phyloP scores from a whole-genome alignment of 352 stramenopile genomes.

The Globisporangium radiosum region DNA sequence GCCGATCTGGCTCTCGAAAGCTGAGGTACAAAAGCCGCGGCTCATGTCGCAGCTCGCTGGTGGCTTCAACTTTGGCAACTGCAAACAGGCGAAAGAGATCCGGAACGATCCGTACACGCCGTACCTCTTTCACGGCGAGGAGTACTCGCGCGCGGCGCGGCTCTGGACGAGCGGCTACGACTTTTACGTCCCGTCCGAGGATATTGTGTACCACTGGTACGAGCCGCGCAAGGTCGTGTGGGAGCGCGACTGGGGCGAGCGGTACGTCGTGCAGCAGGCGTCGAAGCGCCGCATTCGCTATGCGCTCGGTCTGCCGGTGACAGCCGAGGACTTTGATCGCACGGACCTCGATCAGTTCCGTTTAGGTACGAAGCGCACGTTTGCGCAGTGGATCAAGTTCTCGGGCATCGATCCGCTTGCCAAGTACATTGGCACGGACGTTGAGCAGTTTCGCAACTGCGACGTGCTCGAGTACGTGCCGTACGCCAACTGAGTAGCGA shows the following conservation, averaged over 20 bases:
- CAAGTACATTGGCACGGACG: conserved; percentile 41
- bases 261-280: conserved; percentile 58
- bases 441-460: conserved; percentile 71
- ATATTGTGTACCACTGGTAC: conserved; percentile 80
- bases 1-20: conserved; percentile 63
- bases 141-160: conserved; percentile 72
- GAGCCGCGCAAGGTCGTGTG: conserved; percentile 77
- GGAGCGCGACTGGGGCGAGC: conserved; percentile 70
- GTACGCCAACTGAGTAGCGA: conserved; percentile 14
- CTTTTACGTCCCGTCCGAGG: conserved; percentile 69
- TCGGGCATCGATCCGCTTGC: conserved; percentile 66
- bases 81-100: conserved; percentile 59
- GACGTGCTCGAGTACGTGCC: conserved; percentile 58
- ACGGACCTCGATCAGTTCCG: conserved; percentile 65
- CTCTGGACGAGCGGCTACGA: conserved; percentile 79
- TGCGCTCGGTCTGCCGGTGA: conserved; percentile 47
- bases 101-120: conserved; percentile 76
- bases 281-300: conserved; percentile 73
- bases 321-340: conserved; percentile 63
- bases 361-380: conserved; percentile 66
- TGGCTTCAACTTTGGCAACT: conserved; percentile 81
- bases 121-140: conserved; percentile 76
- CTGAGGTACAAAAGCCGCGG: conserved; percentile 54
- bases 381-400: conserved; percentile 77
- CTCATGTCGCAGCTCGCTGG: conserved; percentile 75